Evolutionary conservation across 495 filamentous ascomycete species (phyloP).

Genomic region (Hypoxylon cercidicola): DNA sequence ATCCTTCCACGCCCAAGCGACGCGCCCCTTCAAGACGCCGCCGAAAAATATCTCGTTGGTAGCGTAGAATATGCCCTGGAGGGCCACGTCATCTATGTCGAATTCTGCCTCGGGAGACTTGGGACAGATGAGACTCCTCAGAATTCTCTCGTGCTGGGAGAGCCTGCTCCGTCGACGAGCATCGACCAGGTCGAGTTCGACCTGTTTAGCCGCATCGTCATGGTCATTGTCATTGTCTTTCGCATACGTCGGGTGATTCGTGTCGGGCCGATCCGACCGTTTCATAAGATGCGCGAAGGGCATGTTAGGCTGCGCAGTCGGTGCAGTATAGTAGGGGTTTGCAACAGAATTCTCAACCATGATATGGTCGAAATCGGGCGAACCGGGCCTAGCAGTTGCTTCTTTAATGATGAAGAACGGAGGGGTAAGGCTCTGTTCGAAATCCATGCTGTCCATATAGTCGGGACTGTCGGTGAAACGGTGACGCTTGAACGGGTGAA

Average conservation of each 20-base stretch:
- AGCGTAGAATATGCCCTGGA: slow-evolving; percentile 61
- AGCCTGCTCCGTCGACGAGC: slow-evolving; percentile 54
- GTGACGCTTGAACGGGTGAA: slow-evolving; percentile 42
- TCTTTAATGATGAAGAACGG: slow-evolving; percentile 48
- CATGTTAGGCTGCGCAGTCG: slow-evolving; percentile 10
- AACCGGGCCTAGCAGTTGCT: slow-evolving; percentile 12
- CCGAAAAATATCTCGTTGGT: slow-evolving; percentile 66
- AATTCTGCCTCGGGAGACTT: slow-evolving; percentile 49
- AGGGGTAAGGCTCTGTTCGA: slow-evolving; percentile 32
- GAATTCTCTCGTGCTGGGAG: slow-evolving; percentile 61
- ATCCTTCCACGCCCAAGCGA: slow-evolving; percentile 63
- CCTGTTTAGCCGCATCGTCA: slow-evolving; percentile 52
- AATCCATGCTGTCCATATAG: slow-evolving; percentile 23
- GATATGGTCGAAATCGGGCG: slow-evolving; percentile 18
- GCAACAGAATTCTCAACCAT: slow-evolving; percentile 24
- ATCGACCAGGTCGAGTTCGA: slow-evolving; percentile 53
- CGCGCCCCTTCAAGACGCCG: slow-evolving; percentile 58
- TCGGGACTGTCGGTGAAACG: slow-evolving; percentile 28
- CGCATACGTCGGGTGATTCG: slow-evolving; percentile 17
- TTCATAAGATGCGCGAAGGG: slow-evolving; percentile 31
- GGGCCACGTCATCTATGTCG: slow-evolving; percentile 60
- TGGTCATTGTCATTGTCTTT: slow-evolving; percentile 46
- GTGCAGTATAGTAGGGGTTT: slow-evolving; percentile 8
- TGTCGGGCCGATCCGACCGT: slow-evolving; percentile 20
- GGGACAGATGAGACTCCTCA: slow-evolving; percentile 60